Conservation (phyloP, 2,329 filamentous ascomycete species). For the Diaporthe sp. region DNA sequence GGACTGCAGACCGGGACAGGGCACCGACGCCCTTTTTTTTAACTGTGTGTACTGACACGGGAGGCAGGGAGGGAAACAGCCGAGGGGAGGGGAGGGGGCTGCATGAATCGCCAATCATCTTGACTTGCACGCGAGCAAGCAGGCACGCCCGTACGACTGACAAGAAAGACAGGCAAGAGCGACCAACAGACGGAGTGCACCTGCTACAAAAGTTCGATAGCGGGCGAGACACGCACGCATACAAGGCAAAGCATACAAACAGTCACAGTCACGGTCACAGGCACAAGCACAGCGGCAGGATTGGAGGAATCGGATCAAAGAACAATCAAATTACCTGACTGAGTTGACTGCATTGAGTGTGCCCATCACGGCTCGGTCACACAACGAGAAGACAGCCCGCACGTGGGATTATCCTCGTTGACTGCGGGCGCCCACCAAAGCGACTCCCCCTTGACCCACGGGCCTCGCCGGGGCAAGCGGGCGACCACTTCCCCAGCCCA, state of each 20-base stretch:
- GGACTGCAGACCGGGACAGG: constrained; percentile 25
- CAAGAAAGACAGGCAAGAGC: neutral
- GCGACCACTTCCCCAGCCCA: neutral
- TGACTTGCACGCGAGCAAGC: neutral
- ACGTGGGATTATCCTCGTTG: constrained; percentile 31
- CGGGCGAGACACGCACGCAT: neutral
- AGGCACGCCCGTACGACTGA: neutral
- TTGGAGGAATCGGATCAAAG: neutral
- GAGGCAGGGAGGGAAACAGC: constrained; percentile 13
- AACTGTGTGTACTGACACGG: neutral
- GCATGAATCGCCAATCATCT: neutral
- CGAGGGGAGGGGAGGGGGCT: constrained; percentile 25
- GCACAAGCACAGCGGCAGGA: neutral
- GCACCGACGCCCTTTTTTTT: neutral
- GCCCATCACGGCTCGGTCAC: constrained; percentile 7
- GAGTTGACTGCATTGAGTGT: neutral
- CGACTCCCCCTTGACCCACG: constrained; percentile 14
- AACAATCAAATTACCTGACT: neutral
- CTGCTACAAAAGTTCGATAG: neutral
- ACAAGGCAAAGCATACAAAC: neutral
- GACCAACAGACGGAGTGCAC: neutral
- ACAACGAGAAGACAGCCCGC: neutral
- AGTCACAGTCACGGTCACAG: neutral
- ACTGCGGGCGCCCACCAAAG: neutral
- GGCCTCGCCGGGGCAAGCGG: constrained; percentile 27